Conservation (phyloP, 2,329 filamentous ascomycete species). For the Fusarium aywerte region DNA sequence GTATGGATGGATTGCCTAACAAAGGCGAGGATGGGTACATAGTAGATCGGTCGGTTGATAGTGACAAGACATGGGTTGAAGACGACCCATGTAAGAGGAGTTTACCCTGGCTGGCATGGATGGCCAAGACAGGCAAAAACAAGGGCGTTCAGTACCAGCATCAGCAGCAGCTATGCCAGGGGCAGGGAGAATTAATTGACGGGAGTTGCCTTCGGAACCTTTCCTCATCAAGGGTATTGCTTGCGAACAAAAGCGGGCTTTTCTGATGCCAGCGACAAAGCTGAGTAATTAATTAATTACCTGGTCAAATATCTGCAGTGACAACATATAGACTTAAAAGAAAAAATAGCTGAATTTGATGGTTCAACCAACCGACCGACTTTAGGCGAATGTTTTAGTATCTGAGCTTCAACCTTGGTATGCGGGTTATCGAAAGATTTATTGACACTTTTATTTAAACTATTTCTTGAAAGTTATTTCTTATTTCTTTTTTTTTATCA, state of each 20-base stretch:
- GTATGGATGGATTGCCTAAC: background rate
- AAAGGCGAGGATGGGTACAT: slow-evolving; percentile 28
- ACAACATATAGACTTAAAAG: background rate
- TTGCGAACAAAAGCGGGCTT: slow-evolving; percentile 33
- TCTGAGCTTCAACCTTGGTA: slow-evolving; percentile 6
- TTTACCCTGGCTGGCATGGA: slow-evolving; percentile 9
- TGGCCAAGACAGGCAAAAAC: slow-evolving; percentile 2
- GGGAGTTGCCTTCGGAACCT: slow-evolving; percentile 27
- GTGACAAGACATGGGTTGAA: slow-evolving; percentile 17
- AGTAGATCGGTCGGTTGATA: slow-evolving; percentile 33
- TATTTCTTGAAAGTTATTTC: background rate
- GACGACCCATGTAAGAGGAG: slow-evolving; percentile 9
- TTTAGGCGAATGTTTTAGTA: slow-evolving; percentile 18
- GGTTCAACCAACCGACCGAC: background rate
- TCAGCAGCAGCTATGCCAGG: slow-evolving; percentile 3
- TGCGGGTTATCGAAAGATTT: slow-evolving; percentile 30
- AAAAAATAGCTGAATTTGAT: slow-evolving; percentile 1
- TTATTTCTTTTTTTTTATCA: background rate
- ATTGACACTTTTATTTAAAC: slow-evolving; percentile 7
- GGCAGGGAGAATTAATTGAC: slow-evolving; percentile 12
- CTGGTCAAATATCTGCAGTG: background rate
- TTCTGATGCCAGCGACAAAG: slow-evolving; percentile 3
- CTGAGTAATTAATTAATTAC: background rate
- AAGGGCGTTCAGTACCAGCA: slow-evolving; percentile 4
- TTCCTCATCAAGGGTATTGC: slow-evolving; percentile 34